Conservation (phyloP, 257 asterid species). For the Solanum tarijense region DNA sequence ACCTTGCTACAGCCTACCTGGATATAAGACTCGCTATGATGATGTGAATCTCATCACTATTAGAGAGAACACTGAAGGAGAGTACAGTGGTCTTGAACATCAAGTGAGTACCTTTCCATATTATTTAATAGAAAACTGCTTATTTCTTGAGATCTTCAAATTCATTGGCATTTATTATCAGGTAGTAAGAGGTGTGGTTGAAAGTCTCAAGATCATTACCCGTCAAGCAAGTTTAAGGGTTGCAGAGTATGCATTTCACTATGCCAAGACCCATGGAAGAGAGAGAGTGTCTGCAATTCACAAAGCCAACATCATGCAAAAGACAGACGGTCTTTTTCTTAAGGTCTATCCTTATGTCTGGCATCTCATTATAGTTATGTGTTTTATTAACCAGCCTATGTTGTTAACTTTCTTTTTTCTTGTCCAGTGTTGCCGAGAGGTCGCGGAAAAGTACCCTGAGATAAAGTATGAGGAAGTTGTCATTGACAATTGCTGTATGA, state of each 20-base stretch:
- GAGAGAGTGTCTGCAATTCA: constrained; percentile 94
- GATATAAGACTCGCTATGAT: constrained; percentile 88
- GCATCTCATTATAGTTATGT: background rate
- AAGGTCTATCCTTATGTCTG: constrained; percentile 39
- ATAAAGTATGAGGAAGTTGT: constrained; percentile 86
- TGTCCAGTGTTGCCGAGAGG: constrained; percentile 93
- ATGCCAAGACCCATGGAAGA: constrained; percentile 89
- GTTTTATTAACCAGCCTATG: constrained; percentile 1
- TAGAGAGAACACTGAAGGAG: constrained; percentile 53
- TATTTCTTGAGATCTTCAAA: background rate
- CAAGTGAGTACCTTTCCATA: constrained; percentile 17
- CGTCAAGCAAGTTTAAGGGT: constrained; percentile 94
- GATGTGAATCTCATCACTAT: constrained; percentile 79
- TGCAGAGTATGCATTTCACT: constrained; percentile 91
- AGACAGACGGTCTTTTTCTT: constrained; percentile 97
- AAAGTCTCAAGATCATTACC: constrained; percentile 89
- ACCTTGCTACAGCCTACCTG: constrained; percentile 93
- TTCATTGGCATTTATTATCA: constrained; percentile 14
- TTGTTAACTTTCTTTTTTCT: constrained; percentile 14
- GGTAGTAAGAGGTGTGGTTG: constrained; percentile 99
- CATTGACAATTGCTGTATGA: constrained; percentile 93
- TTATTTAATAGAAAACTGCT: background rate
- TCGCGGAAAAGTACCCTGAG: constrained; percentile 89
- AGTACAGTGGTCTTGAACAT: constrained; percentile 50
- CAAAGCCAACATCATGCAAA: constrained; percentile 98